Evolutionary conservation across 129 eudicot species (phyloP), one percentile per base, ranked within the genome.

Genomic region (Flaveria sonorensis): DNA sequence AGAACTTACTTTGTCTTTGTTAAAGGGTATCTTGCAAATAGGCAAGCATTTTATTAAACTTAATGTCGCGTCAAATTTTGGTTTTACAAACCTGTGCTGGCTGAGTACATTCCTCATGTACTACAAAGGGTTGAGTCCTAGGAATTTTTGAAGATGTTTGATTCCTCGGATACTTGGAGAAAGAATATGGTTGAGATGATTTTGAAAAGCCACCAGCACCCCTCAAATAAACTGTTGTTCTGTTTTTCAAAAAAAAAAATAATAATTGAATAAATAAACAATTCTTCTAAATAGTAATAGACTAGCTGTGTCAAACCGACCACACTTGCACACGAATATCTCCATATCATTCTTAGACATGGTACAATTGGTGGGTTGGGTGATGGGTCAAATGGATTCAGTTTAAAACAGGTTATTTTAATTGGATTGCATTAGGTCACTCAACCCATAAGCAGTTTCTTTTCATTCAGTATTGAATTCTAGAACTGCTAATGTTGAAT

Each of bases 171-270:
- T 91, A 83, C 23, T 83, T 87, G 32, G 90, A 59, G 80, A 77
- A 86, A 53, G 99, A 91, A 84, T 82, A 91, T n/a, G 88, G 90
- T 30, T 82, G 84, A 48, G 96, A 85, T 74, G 94, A 89, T 77
- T 89, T 91, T 66, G 97, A 89, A 74, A 95, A 95, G 47, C 99
- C 99, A 75, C 99, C 97, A 78, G 96, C 92, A 78, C 97, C 97
- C 70, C 99, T 82, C 74, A 91, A 80, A 72, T 71, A 95, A 36
- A 89, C 32, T n/a, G 97, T 50, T 72, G 83, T 40, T 78, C 96
- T 62, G 42, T 28, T 62, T 62, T 62, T 11, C 14, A 28, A 14
- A 13, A 62, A 61, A 24, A 28, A 4, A 30, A n/a, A n/a, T 8
- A 55, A 60, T 10, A 24, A 14, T 60, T 23, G 18, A 60, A 60